Evolutionary conservation across 768 basidiomycete species (phyloP).

Genomic region (Boletus sp.): DNA sequence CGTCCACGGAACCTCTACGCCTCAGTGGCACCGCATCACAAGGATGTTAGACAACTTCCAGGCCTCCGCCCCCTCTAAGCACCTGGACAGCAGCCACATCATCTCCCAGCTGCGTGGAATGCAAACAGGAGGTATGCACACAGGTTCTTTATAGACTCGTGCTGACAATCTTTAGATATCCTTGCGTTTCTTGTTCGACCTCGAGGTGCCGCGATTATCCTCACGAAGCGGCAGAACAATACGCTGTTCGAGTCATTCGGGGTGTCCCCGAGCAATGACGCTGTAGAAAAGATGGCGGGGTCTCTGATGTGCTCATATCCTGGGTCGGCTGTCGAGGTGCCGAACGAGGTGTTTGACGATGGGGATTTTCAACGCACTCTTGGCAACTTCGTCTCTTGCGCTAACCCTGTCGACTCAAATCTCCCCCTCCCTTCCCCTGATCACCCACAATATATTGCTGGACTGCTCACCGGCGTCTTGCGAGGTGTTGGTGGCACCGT

Average conservation of each 20-base stretch:
- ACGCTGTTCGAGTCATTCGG: constrained; percentile 42
- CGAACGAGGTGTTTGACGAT: constrained; percentile 9
- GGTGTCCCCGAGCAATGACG: constrained; percentile 29
- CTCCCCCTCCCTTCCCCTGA: background rate
- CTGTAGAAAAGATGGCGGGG: too few relatives aligned
- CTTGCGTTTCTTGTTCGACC: constrained; percentile 33
- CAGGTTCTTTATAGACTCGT: background rate
- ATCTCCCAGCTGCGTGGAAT: background rate
- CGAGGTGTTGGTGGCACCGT: background rate
- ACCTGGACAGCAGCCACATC: too few relatives aligned
- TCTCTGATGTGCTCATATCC: constrained; percentile 32
- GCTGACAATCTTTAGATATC: constrained; percentile 25
- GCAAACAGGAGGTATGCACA: background rate
- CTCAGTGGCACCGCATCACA: too few relatives aligned
- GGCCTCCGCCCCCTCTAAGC: too few relatives aligned
- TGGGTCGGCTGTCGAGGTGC: constrained; percentile 35
- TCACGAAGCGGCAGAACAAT: constrained; percentile 21
- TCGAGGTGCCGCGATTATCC: constrained; percentile 23
- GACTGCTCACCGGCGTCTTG: background rate
- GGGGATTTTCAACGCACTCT: background rate
- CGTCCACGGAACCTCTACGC: too few relatives aligned
- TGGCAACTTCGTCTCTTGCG: background rate
- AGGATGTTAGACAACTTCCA: too few relatives aligned
- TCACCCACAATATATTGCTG: background rate
- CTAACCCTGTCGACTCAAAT: background rate